Base-by-base conservation (phyloP, 2,329 filamentous ascomycete genomes). In the Colletotrichum higginsianum region DNA sequence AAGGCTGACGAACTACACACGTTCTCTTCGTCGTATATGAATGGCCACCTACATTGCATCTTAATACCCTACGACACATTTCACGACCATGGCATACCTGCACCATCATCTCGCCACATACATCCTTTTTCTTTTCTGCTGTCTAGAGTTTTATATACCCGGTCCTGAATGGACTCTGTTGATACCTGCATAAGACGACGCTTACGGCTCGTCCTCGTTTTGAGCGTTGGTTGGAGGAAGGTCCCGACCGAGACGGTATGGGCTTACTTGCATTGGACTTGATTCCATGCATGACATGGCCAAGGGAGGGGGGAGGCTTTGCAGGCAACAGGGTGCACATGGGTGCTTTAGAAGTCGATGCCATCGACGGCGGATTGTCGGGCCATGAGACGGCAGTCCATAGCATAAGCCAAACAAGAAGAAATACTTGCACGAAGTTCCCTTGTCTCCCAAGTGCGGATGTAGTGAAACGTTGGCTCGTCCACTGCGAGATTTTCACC, bases 91-190 rank as follows among this genome's bases (percentile, higher is more conserved):
- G 66, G 71, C 67, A 70, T 40, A 63, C 52, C 61, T 53, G 16
- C 61, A 46, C 55, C 46, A n/a, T 52, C 63, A 66, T 50, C 44
- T 57, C 66, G 61, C 61, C 55, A 63, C 42, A 50, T 30, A 68
- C 64, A 52, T 60, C 23, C 68, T 46, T 73, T 71, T 65, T 61
- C n/a, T 57, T 46, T 67, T 68, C 47, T 69, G 64, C 46, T 46
- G 23, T 71, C 57, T 71, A 58, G 58, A 71, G 58, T 74, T 68
- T 47, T 63, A 71, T 74, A 74, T 74, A 74, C 73, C 73, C 73
- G 61, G 67, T 67, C 67, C 73, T 30, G 35, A 61, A 60, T 56
- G 70, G 71, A 66, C 73, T 71, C 67, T 71, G 63, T 73, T 71
- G 61, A 71, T 71, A 68, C 64, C 68, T 71, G 68, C 64, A 68